phyloP scores from a whole-genome alignment of 2,329 filamentous ascomycete species.

The Boeremia lycopersici region DNA sequence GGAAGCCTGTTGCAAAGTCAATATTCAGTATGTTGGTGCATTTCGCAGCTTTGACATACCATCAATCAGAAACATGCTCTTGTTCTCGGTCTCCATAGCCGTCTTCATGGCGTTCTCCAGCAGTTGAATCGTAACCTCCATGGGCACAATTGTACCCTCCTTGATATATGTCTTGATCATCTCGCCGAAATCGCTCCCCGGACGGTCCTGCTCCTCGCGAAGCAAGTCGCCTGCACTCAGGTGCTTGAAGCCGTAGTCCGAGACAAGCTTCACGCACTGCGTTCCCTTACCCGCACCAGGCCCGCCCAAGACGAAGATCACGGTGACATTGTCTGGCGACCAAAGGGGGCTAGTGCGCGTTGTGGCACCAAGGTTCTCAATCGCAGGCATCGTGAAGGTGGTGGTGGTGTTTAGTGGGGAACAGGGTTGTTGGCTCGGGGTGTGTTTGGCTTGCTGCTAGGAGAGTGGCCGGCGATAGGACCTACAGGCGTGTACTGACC shows the following conservation, averaged over 20 bases:
- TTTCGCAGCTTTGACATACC: conserved; percentile 44
- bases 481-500: conserved; percentile 42
- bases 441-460: conserved; percentile 31
- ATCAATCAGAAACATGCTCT: conserved; percentile 76
- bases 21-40: neutral
- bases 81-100: conserved; percentile 59
- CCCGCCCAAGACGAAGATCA: conserved; percentile 94
- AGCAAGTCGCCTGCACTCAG: conserved; percentile 92
- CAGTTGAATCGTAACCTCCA: conserved; percentile 94
- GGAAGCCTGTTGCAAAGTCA: conserved; percentile 67
- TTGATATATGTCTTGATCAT: conserved; percentile 94
- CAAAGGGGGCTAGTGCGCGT: conserved; percentile 71
- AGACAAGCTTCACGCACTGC: conserved; percentile 86
- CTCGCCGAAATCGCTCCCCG: conserved; percentile 85
- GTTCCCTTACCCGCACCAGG: conserved; percentile 97
- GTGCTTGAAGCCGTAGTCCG: conserved; percentile 89
- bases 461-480: conserved; percentile 41
- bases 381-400: conserved; percentile 43
- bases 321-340: conserved; percentile 77
- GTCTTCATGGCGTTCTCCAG: conserved; percentile 91
- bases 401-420: conserved; percentile 35
- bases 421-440: conserved; percentile 17
- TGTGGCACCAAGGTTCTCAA: conserved; percentile 45
- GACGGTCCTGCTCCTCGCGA: conserved; percentile 88
- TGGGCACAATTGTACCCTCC: conserved; percentile 95